These are phyloP conservation scores for Zoysia japonica DNA, from an alignment of 176 grass and related monocot species.

Conservation along the genomic window DNA sequence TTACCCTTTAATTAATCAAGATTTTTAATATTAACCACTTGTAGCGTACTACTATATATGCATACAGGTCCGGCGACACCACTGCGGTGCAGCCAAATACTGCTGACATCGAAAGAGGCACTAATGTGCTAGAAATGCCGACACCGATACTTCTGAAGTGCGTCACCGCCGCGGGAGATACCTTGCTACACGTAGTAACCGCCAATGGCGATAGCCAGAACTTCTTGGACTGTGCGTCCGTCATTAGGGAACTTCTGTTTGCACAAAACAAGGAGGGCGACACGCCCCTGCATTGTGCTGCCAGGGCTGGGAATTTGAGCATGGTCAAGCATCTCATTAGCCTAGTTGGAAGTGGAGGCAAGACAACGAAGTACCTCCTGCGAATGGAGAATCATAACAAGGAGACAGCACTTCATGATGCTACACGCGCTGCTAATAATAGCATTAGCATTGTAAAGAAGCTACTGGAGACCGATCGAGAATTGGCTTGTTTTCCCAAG, in stretches of 20 bases:
- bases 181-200: slow-evolving; percentile 7
- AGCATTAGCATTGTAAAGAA: neutral
- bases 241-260: neutral
- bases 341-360: neutral
- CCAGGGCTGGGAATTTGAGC: neutral
- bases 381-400: neutral
- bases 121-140: too few species aligned
- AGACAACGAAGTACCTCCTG: neutral
- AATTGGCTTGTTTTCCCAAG: neutral
- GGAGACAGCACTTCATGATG: slow-evolving; percentile 20
- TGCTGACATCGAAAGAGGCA: too few species aligned
- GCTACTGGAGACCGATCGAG: neutral
- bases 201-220: neutral
- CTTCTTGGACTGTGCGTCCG: neutral
- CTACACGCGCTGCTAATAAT: neutral
- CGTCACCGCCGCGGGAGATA: slow-evolving; percentile 1
- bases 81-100: too few species aligned
- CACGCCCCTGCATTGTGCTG: slow-evolving; percentile 1
- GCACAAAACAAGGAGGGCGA: neutral
- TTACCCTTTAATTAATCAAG: too few species aligned
- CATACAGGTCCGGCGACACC: too few species aligned
- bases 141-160: too few species aligned
- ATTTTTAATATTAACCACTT: too few species aligned
- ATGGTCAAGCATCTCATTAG: neutral
- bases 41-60: too few species aligned